phyloP scores from a whole-genome alignment of 163 green algal species.

The Volvox carteri region DNA sequence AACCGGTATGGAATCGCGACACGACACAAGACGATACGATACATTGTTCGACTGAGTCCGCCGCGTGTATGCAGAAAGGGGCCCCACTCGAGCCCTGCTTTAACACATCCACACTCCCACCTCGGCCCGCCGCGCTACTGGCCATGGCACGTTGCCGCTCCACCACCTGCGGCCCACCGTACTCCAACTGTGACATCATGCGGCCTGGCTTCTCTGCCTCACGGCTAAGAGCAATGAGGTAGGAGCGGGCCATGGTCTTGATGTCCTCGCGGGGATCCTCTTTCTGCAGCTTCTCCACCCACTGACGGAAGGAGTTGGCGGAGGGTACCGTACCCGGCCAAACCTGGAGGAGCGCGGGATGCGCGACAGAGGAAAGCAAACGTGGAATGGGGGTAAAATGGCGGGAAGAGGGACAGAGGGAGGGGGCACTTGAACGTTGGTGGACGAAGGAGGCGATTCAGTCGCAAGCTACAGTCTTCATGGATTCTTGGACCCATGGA shows the following conservation, averaged over 20 bases:
- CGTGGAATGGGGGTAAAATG: neutral
- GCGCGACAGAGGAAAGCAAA: neutral
- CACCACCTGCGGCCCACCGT: neutral
- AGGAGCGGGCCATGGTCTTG: constrained; percentile 48
- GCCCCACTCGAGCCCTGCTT: neutral
- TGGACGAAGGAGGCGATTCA: no score
- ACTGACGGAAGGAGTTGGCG: neutral
- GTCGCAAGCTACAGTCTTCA: no score
- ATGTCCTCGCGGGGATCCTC: constrained; percentile 49
- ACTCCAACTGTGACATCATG: constrained; percentile 33
- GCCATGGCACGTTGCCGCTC: neutral
- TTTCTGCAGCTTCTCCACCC: constrained; percentile 51
- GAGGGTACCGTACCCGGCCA: constrained; percentile 18
- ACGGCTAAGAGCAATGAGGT: constrained; percentile 40
- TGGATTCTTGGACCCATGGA: no score
- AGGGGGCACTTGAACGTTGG: no score
- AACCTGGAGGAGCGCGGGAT: neutral
- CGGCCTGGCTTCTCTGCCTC: constrained; percentile 42
- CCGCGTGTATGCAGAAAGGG: no score
- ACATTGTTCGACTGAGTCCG: no score
- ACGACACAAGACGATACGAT: no score
- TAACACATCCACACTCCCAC: neutral
- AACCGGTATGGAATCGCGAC: no score
- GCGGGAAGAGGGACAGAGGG: neutral
- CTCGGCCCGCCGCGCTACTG: neutral